These are phyloP conservation scores for Tulasnella sp. DNA, from an alignment of 768 basidiomycete genomes.

Conservation along the genomic window DNA sequence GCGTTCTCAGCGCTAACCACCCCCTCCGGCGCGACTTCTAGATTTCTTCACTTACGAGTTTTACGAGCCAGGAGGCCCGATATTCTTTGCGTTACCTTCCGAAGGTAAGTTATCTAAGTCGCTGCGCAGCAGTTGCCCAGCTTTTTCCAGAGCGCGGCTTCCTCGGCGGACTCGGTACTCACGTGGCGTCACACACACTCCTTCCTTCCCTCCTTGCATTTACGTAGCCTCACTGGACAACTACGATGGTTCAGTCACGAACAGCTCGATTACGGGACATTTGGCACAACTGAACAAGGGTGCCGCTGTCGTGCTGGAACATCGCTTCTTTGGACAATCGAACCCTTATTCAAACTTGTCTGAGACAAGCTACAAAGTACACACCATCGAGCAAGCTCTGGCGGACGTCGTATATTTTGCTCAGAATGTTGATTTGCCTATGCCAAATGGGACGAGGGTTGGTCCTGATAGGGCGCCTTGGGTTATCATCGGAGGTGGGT, in stretches of 20 bases:
- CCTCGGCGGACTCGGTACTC: background rate
- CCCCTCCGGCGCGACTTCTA: background rate
- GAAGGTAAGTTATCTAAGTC: slow-evolving; percentile 18
- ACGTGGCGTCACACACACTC: background rate
- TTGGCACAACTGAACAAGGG: slow-evolving; percentile 23
- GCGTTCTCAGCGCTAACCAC: background rate
- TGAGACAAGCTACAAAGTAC: background rate
- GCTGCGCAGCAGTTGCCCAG: background rate
- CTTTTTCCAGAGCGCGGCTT: background rate
- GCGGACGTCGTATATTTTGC: slow-evolving; percentile 22
- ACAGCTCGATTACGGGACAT: slow-evolving; percentile 11
- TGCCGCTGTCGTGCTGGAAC: slow-evolving; percentile 18
- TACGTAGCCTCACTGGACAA: slow-evolving; percentile 15
- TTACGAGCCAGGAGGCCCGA: slow-evolving; percentile 23
- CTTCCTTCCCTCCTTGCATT: background rate
- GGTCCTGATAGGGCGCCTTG: slow-evolving; percentile 10
- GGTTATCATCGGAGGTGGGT: slow-evolving; percentile 18
- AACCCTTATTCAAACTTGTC: slow-evolving; percentile 19
- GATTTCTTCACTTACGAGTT: slow-evolving; percentile 25
- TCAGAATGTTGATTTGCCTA: slow-evolving; percentile 16
- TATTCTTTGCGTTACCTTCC: slow-evolving; percentile 14
- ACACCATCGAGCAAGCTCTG: slow-evolving; percentile 33
- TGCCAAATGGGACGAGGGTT: slow-evolving; percentile 14
- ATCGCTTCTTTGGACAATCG: slow-evolving; percentile 17
- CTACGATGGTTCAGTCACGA: slow-evolving; percentile 16